These are phyloP conservation scores for Leccinum truebloodii DNA, from an alignment of 768 basidiomycete species.

Conservation along the genomic window DNA sequence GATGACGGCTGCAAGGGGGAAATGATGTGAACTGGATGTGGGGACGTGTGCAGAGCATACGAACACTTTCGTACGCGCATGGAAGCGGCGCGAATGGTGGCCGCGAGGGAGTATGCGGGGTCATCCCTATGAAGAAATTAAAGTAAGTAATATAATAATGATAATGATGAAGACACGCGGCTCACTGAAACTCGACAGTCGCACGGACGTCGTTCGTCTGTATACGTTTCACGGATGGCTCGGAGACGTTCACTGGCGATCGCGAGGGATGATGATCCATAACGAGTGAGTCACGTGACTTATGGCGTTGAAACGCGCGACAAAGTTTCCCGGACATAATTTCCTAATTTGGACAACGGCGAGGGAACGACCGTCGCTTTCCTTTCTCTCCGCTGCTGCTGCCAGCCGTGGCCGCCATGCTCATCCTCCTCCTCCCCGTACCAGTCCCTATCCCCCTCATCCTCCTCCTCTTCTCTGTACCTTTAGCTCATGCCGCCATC, in stretches of 20 bases:
- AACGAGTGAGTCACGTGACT: not conserved
- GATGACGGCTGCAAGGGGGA: slow-evolving; percentile 48
- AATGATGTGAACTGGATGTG: slow-evolving; percentile 31
- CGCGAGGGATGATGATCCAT: slow-evolving; percentile 16
- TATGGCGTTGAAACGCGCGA: not conserved
- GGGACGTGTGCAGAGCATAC: slow-evolving; percentile 26
- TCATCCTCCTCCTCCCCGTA: not conserved
- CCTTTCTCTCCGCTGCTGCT: slow-evolving; percentile 16
- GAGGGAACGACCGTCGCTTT: slow-evolving; percentile 14
- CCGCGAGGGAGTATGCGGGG: slow-evolving; percentile 33
- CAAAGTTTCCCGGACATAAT: not conserved
- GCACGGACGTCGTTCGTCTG: slow-evolving; percentile 35
- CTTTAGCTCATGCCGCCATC: slow-evolving; percentile 32
- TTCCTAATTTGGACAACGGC: slow-evolving; percentile 13
- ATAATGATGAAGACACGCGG: not conserved
- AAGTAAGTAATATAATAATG: not conserved
- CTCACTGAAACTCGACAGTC: slow-evolving; percentile 29
- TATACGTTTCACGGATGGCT: slow-evolving; percentile 36
- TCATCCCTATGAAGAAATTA: not conserved
- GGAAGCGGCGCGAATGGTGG: slow-evolving; percentile 56
- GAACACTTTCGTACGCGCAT: slow-evolving; percentile 63
- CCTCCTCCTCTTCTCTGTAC: slow-evolving; percentile 9
- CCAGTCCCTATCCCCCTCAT: slow-evolving; percentile 7
- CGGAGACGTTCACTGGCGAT: not conserved
- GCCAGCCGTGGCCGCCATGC: not conserved